Percentiles rank a stretch among this genome's conserved stretches.
Evolutionary conservation across 805 yeast species (phyloP).

Genomic region (Zygoascus tannicola): DNA sequence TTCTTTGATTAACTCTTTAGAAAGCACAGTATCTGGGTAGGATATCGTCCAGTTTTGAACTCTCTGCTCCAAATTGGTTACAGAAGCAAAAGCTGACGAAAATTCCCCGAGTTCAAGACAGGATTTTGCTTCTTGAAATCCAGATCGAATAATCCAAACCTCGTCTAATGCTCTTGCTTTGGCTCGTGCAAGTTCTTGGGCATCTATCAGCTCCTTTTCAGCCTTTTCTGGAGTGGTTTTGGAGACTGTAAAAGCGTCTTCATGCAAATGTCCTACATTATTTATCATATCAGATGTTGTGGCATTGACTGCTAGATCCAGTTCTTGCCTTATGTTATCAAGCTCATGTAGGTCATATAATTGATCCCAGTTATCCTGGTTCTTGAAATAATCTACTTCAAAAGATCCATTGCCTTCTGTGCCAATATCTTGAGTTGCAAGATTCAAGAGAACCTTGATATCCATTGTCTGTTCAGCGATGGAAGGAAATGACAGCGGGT

Average conservation of each 20-base stretch:
- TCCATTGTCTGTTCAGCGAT: too few relatives aligned
- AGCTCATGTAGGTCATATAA: neutral
- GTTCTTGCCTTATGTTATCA: neutral
- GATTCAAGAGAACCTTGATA: neutral
- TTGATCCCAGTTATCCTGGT: neutral
- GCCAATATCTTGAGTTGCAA: neutral
- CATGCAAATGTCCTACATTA: neutral
- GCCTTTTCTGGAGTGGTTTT: neutral
- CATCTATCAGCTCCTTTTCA: neutral
- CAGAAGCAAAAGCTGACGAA: slow-evolving; percentile 12
- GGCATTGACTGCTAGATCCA: neutral
- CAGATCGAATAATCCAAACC: slow-evolving; percentile 17
- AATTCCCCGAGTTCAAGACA: slow-evolving; percentile 15
- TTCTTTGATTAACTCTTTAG: slow-evolving; percentile 5
- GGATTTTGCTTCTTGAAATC: slow-evolving; percentile 16
- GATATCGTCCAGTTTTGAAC: slow-evolving; percentile 7
- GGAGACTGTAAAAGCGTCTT: neutral
- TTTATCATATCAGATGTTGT: neutral
- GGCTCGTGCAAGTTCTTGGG: neutral
- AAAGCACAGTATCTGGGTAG: slow-evolving; percentile 8
- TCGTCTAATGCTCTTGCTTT: slow-evolving; percentile 10
- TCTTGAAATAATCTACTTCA: neutral
- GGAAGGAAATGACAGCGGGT: too few relatives aligned
- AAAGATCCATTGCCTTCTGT: neutral
- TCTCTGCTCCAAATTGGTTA: slow-evolving; percentile 8